A percentile compares a stretch with the other conserved stretches of the same genome.
Evolutionary conservation across 441 rosid species (phyloP).

Genomic region (Populus hybrid): DNA sequence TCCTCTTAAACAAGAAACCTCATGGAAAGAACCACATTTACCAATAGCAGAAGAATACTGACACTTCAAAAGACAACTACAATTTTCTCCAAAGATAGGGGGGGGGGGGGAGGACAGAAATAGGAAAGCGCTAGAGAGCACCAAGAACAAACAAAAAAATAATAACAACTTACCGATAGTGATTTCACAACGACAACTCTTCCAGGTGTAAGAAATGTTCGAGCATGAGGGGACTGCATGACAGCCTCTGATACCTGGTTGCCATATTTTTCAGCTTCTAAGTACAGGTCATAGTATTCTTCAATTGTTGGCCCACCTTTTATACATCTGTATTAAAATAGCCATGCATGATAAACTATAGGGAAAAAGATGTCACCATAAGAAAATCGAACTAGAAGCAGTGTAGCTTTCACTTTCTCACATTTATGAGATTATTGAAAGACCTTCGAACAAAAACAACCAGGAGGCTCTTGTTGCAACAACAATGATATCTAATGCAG

Average conservation of each 20-base stretch:
- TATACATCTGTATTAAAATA: constrained; percentile 62
- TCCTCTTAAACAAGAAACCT: background rate
- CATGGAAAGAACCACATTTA: background rate
- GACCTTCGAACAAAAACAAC: background rate
- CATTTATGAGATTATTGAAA: background rate
- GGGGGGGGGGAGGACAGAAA: background rate
- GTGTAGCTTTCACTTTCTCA: background rate
- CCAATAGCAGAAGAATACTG: background rate
- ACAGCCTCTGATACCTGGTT: constrained; percentile 59
- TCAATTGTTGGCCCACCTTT: constrained; percentile 93
- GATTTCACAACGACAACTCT: constrained; percentile 91
- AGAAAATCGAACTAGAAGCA: constrained; percentile 7
- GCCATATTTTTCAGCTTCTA: constrained; percentile 52
- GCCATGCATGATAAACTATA: constrained; percentile 14
- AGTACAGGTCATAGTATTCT: constrained; percentile 77
- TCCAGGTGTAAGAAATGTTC: constrained; percentile 52
- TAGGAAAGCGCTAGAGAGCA: background rate
- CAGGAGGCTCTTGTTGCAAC: background rate
- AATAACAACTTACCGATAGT: constrained; percentile 51
- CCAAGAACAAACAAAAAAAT: background rate
- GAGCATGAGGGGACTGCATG: constrained; percentile 56
- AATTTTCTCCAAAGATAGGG: background rate
- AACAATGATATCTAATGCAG: background rate
- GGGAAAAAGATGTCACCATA: constrained; percentile 1
- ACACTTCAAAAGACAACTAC: background rate